Evolutionary conservation across 441 rosid genomes (phyloP), one percentile per base, ranked within the genome.

Genomic region (Pelargonium cotyledonis): DNA sequence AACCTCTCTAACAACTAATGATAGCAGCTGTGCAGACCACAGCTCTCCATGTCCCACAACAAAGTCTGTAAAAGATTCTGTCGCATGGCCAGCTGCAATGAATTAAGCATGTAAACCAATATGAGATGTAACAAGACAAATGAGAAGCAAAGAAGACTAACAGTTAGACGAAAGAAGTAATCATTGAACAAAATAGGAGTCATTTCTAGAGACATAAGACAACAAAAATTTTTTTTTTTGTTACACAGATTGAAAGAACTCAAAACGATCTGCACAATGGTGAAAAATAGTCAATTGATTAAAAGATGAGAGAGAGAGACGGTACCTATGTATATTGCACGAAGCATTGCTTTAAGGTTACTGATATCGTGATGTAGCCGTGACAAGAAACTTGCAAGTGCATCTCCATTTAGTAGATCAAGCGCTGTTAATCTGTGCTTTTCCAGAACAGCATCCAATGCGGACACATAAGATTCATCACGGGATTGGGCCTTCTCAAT

Each of bases 21-120:
- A 89, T 72, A 95, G 79, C 80, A 95, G 76, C 84, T 91, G 99
- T 70, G 97, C 99, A 61, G 97, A 87, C 99, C 97, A 95, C 70
- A 95, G 79, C 82, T 95, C 99, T 73, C 99, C 97, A 62, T 95
- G 95, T 70, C 99, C 99, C 11, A 78, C 97, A 63, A 95, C 97
- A 67, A 95, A 91, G 79, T 92, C 98, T 29, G 97, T 79, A 82
- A 95, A 95, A 49, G 99, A 92, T 70, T 95, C 98, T 1, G 97
- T 92, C 29, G 89, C 98, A 75, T 92, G 97, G 73, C 98, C 98
- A 83, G 98, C 97, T 94, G 91, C 82, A 83, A 68, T 12, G 57
- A 18, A 49, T 49, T 14, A 49, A 49, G 15, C 16, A 49, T 49
- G 14, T 49, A 49, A 49, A 49, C 57, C 57, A 49, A 49, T 49